Conservation (phyloP, 1,139 yeast genomes). For the Sugiyamaella grinbergsii region DNA sequence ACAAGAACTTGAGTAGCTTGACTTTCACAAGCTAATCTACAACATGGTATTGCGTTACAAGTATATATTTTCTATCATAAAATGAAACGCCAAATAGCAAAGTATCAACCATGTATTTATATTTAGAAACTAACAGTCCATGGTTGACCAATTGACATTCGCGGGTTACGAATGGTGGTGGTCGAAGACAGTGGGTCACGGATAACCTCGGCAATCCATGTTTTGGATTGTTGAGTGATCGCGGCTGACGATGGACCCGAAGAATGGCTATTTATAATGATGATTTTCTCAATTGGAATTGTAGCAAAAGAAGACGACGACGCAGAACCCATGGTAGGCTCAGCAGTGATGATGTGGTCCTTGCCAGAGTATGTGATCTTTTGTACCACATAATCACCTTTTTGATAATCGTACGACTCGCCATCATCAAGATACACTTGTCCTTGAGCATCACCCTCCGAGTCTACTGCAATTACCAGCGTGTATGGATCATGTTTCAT, state of each 20-base stretch:
- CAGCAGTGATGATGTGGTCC: conserved; percentile 63
- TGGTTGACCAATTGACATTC: conserved; percentile 49
- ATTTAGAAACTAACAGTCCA: conserved; percentile 46
- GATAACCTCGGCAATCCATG: conserved; percentile 44
- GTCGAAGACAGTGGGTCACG: conserved; percentile 20
- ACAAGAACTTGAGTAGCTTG: too few species aligned
- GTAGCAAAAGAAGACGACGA: conserved; percentile 25
- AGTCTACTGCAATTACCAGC: conserved; percentile 61
- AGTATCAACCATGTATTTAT: not conserved
- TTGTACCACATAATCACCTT: conserved; percentile 31
- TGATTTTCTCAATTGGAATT: conserved; percentile 56
- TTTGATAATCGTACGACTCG: conserved; percentile 60
- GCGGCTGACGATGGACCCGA: conserved; percentile 31
- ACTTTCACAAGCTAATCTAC: too few species aligned
- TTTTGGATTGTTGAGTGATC: conserved; percentile 44
- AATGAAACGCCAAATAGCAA: too few species aligned
- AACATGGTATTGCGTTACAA: not conserved
- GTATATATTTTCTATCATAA: too few species aligned
- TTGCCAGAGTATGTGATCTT: conserved; percentile 22
- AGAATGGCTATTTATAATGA: conserved; percentile 45
- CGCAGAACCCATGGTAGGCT: conserved; percentile 38
- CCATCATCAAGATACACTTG: conserved; percentile 83
- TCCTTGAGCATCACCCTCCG: conserved; percentile 51
- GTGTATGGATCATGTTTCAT: conserved; percentile 87
- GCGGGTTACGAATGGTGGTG: conserved; percentile 56